A percentile compares a stretch with the other conserved stretches of the same genome.
These are phyloP conservation scores for Earliella scabrosa DNA, from an alignment of 1,284 basidiomycete species.

Conservation along the genomic window DNA sequence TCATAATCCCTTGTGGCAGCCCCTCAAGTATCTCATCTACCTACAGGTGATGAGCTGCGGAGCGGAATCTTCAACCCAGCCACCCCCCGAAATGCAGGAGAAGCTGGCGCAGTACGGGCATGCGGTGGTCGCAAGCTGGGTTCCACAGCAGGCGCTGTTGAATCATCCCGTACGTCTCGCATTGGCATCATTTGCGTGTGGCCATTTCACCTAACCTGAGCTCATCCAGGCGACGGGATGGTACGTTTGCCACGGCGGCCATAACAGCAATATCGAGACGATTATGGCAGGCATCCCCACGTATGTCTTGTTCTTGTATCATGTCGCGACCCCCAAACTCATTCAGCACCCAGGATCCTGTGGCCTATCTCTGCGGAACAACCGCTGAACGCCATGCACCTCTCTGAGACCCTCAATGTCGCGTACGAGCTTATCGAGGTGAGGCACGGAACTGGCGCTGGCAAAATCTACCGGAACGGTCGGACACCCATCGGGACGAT, in stretches of 20 bases:
- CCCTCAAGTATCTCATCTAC: no score
- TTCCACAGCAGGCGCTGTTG: conserved; percentile 26
- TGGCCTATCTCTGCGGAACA: conserved; percentile 31
- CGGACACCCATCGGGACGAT: conserved; percentile 16
- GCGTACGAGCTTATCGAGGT: conserved; percentile 32
- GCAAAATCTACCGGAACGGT: conserved; percentile 21
- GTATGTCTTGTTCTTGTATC: no score
- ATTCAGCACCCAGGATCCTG: conserved; percentile 27
- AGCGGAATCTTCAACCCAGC: conserved; percentile 3
- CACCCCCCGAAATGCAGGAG: conserved; percentile 10
- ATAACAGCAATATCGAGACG: conserved; percentile 18
- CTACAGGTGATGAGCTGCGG: conserved; percentile 6
- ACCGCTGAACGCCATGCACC: conserved; percentile 23
- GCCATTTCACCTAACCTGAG: not conserved
- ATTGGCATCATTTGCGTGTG: no score
- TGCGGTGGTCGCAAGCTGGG: conserved; percentile 21
- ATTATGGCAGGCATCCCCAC: conserved; percentile 11
- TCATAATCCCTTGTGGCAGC: no score
- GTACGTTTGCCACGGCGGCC: conserved; percentile 18
- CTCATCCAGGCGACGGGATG: conserved; percentile 24
- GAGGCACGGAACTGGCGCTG: conserved; percentile 20
- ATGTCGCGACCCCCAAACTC: not conserved
- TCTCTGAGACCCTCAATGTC: conserved; percentile 22
- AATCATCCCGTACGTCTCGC: conserved; percentile 20
- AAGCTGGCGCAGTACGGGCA: conserved; percentile 12